These are phyloP conservation scores for Scytalidium sp. DNA, from an alignment of 2,329 filamentous ascomycete genomes.

Conservation along the genomic window DNA sequence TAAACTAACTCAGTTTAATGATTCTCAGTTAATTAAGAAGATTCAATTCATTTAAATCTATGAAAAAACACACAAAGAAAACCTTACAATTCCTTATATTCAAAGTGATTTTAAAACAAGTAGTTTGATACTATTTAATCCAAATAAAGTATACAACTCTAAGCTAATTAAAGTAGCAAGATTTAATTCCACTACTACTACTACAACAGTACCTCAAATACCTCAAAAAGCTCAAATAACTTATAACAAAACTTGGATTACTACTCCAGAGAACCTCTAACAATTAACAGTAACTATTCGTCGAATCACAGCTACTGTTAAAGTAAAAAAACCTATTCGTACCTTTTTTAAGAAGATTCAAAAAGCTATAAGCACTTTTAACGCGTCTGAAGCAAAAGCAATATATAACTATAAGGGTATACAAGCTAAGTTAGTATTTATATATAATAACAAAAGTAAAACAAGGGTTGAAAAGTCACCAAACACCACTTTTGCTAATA, in stretches of 20 bases:
- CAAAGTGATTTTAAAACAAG: conserved; percentile 22
- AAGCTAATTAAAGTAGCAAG: background rate
- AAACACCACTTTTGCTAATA: background rate
- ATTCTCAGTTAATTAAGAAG: background rate
- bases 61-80: background rate
- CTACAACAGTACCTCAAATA: background rate
- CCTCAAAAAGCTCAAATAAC: background rate
- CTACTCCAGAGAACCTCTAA: background rate
- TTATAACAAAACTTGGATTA: background rate
- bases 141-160: conserved; percentile 19
- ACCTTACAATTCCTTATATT: conserved; percentile 13
- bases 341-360: background rate
- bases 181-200: background rate
- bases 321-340: background rate
- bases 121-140: conserved; percentile 26
- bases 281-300: background rate
- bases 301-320: background rate
- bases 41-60: background rate
- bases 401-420: background rate
- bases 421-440: background rate
- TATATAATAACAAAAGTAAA: background rate
- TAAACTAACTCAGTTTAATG: background rate
- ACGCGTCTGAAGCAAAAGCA: background rate
- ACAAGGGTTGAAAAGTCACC: background rate
- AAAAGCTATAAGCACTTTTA: background rate